Evolutionary conservation across 1,139 yeast genomes (phyloP).

Genomic region (Yamadazyma diddensiae): DNA sequence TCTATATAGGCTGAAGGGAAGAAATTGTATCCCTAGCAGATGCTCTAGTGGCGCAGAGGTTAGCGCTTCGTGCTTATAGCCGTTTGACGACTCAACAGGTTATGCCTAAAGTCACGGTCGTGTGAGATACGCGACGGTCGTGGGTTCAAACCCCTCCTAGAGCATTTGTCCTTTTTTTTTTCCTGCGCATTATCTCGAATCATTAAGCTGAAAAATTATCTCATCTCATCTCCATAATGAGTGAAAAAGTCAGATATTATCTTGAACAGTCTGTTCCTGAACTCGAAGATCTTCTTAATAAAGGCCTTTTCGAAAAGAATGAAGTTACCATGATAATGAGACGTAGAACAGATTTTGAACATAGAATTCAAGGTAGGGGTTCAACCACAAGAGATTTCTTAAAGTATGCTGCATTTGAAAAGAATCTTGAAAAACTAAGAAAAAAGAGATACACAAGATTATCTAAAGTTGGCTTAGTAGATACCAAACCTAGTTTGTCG

Average conservation of each 20-base stretch:
- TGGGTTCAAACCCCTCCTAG: constrained; percentile 58
- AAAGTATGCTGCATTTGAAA: constrained; percentile 78
- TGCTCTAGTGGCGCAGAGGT: constrained; percentile 56
- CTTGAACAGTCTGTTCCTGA: constrained; percentile 89
- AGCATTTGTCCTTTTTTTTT: constrained; percentile 42
- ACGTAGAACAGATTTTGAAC: constrained; percentile 94
- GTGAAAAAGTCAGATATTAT: constrained; percentile 73
- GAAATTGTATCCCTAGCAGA: constrained; percentile 15
- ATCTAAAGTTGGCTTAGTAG: constrained; percentile 48
- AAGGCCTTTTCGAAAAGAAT: constrained; percentile 74
- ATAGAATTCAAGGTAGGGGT: constrained; percentile 82
- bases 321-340: constrained; percentile 88
- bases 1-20: too few relatives aligned
- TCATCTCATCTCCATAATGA: constrained; percentile 39
- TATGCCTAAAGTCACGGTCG: constrained; percentile 54
- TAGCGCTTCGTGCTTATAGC: constrained; percentile 57
- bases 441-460: constrained; percentile 67
- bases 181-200: background rate
- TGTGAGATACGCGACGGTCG: constrained; percentile 60
- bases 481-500: constrained; percentile 59
- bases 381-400: constrained; percentile 75
- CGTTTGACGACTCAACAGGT: constrained; percentile 46
- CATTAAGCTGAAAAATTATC: constrained; percentile 4
- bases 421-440: constrained; percentile 74
- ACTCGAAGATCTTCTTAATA: constrained; percentile 78